Conservation (phyloP, 805 yeast species). For the Starmerella potacharoeniae region DNA sequence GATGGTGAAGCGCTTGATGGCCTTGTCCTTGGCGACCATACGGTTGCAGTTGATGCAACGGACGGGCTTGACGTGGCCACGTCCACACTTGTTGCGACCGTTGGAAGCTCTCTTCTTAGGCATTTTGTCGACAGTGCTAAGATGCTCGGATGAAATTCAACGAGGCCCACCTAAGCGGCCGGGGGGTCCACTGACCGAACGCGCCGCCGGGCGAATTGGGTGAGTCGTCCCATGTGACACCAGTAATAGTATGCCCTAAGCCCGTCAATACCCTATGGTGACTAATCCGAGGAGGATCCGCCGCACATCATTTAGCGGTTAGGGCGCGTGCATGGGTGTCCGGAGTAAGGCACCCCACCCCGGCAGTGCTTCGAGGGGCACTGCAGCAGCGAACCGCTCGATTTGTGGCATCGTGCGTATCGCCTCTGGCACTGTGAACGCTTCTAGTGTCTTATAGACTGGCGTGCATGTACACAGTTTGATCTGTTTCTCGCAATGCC, state of each 20-base stretch:
- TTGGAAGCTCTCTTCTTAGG: constrained; percentile 99
- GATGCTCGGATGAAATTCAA: constrained; percentile 11
- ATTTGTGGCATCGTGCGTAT: too few species aligned
- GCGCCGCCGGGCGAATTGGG: constrained; percentile 1
- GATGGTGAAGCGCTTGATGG: constrained; percentile 99
- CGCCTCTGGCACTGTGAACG: too few species aligned
- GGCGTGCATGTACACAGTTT: too few species aligned
- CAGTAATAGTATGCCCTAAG: background rate
- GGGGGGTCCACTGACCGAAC: constrained; percentile 1
- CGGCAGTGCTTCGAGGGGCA: too few species aligned
- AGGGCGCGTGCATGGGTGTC: background rate
- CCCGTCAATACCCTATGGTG: background rate
- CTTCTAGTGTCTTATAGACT: too few species aligned
- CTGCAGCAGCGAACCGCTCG: too few species aligned
- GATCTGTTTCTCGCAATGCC: background rate
- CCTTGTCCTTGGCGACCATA: constrained; percentile 99
- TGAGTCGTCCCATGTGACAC: constrained; percentile 3
- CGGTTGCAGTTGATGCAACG: constrained; percentile 99
- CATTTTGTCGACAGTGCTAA: constrained; percentile 42
- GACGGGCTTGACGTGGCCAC: constrained; percentile 99
- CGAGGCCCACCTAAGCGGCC: constrained; percentile 1
- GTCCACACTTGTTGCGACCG: constrained; percentile 99
- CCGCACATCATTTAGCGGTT: background rate
- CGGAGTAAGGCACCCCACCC: too few species aligned
- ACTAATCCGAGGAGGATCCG: background rate